Conservation (phyloP, 2,329 filamentous ascomycete genomes). For the Bimuria novae-zelandiae region DNA sequence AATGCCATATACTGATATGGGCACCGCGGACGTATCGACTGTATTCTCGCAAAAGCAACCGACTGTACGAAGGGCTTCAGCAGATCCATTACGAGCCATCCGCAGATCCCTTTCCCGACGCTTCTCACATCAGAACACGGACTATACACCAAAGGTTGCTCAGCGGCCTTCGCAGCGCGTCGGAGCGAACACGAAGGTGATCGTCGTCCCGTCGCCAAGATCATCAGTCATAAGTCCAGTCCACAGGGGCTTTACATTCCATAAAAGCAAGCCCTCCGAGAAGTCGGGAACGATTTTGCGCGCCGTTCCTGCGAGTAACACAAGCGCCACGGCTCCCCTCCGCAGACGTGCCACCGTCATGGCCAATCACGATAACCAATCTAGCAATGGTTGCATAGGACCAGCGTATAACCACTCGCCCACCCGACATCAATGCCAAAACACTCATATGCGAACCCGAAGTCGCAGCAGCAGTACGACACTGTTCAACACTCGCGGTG, state of each 20-base stretch:
- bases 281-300: slow-evolving; percentile 40
- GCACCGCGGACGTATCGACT: slow-evolving; percentile 19
- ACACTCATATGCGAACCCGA: slow-evolving; percentile 22
- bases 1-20: slow-evolving; percentile 21
- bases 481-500: slow-evolving; percentile 17
- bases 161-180: slow-evolving; percentile 15
- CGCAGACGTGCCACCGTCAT: slow-evolving; percentile 31
- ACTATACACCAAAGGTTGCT: slow-evolving; percentile 12
- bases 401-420: slow-evolving; percentile 18
- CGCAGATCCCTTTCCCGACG: slow-evolving; percentile 61
- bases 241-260: slow-evolving; percentile 27
- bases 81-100: slow-evolving; percentile 4
- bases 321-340: slow-evolving; percentile 28
- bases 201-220: slow-evolving; percentile 8
- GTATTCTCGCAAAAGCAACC: neutral
- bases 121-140: slow-evolving; percentile 51
- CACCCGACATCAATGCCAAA: slow-evolving; percentile 22
- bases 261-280: slow-evolving; percentile 26
- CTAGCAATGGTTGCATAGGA: slow-evolving; percentile 37
- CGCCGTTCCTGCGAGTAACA: slow-evolving; percentile 39
- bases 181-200: slow-evolving; percentile 9
- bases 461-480: slow-evolving; percentile 24
- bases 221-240: slow-evolving; percentile 5
- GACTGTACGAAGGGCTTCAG: neutral
- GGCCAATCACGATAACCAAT: slow-evolving; percentile 48